These are phyloP conservation scores for Aspergillus tanneri DNA, from an alignment of 2,329 filamentous ascomycete species.

Conservation along the genomic window DNA sequence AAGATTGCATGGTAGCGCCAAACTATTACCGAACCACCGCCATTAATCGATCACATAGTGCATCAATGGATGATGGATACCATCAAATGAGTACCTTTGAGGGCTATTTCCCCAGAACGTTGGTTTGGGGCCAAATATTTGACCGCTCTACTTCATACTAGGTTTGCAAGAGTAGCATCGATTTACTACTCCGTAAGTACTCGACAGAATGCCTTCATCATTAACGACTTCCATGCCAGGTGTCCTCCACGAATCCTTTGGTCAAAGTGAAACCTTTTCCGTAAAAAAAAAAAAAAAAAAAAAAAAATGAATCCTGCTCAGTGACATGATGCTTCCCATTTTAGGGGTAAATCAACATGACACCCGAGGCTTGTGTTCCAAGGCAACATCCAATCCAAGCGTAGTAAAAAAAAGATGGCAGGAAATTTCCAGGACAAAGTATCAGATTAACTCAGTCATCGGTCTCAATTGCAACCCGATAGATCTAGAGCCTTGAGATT, in stretches of 20 bases:
- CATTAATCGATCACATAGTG: slow-evolving; percentile 17
- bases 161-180: slow-evolving; percentile 6
- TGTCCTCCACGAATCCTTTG: slow-evolving; percentile 20
- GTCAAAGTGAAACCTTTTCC: neutral
- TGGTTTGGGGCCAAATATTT: slow-evolving; percentile 11
- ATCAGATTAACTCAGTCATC: slow-evolving; percentile 14
- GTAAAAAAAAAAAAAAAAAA: neutral
- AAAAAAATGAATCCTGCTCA: neutral
- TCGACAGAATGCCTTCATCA: neutral
- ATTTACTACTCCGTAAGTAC: slow-evolving; percentile 5
- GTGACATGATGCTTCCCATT: neutral
- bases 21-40: slow-evolving; percentile 10
- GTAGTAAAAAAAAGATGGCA: slow-evolving; percentile 9
- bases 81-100: slow-evolving; percentile 15
- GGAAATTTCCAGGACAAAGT: slow-evolving; percentile 17
- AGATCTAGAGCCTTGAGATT: slow-evolving; percentile 9
- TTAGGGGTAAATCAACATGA: neutral
- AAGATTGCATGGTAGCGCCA: slow-evolving; percentile 21
- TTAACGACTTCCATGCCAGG: slow-evolving; percentile 4
- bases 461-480: slow-evolving; percentile 18
- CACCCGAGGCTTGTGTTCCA: neutral
- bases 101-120: slow-evolving; percentile 16
- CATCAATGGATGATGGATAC: slow-evolving; percentile 10
- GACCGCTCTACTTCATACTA: slow-evolving; percentile 13
- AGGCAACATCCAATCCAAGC: neutral